Evolutionary conservation across 129 eudicot species (phyloP).

Genomic region (Lactuca saligna): DNA sequence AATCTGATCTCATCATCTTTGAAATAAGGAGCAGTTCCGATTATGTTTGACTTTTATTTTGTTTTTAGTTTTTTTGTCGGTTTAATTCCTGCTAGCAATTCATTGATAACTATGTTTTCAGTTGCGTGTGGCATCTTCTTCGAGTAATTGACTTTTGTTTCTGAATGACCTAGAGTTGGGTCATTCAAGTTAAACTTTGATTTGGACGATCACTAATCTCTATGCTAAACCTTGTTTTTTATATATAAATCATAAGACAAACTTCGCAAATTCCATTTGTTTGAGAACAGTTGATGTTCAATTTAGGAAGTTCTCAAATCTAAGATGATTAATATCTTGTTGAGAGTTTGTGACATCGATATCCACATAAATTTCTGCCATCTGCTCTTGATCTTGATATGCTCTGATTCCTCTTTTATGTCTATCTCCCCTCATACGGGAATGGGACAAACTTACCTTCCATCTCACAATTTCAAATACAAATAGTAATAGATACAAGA

Average conservation of each 20-base stretch:
- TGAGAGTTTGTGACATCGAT: conserved; percentile 7
- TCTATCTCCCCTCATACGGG: not conserved
- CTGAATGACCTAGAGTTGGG: conserved; percentile 8
- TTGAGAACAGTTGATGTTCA: conserved; percentile 12
- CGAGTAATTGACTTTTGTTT: conserved; percentile 2
- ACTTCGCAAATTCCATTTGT: not conserved
- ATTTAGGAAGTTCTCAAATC: not conserved
- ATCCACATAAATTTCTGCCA: not conserved
- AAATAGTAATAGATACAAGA: too few relatives aligned
- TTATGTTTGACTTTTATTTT: conserved; percentile 27
- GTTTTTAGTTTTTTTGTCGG: conserved; percentile 1
- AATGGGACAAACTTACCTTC: not conserved
- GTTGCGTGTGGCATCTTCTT: conserved; percentile 15
- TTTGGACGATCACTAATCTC: conserved; percentile 23
- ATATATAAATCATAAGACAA: not conserved
- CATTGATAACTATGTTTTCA: not conserved
- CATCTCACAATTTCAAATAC: not conserved
- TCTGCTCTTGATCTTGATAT: conserved; percentile 14
- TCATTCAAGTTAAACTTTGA: conserved; percentile 15
- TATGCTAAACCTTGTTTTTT: conserved; percentile 17
- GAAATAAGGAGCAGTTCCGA: conserved; percentile 1
- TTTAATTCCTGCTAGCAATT: not conserved
- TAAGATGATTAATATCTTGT: conserved; percentile 8
- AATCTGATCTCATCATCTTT: conserved; percentile 1
- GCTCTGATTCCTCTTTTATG: not conserved